Evolutionary conservation across 176 grass and related monocot species (phyloP), one percentile per base, ranked within the genome.

Genomic region (Rhynchospora breviuscula): DNA sequence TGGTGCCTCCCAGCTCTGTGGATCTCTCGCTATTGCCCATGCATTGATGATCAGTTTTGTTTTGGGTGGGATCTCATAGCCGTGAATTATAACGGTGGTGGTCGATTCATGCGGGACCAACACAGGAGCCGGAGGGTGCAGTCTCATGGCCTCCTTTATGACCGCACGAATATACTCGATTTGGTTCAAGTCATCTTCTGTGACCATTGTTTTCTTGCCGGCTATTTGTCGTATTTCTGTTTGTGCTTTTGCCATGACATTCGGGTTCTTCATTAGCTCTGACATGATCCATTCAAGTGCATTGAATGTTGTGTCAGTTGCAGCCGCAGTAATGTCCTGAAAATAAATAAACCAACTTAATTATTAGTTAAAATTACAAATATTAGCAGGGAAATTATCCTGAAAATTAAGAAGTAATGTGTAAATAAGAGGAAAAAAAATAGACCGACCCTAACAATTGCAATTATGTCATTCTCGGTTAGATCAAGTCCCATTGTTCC

Each of bases 21-120:
- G 87, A 65, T 97, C 91, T 78, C 91, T 88, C n/a, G 85, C 91
- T 31, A 91, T 90, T 21, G 94, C 87, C 91, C 91, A 97, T 13
- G 12, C 86, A 77, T 91, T 93, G 77, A 97, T 10, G 84, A 91
- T 87, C 22, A 93, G 52, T 14, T 60, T 7, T 11, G 88, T 93
- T 23, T 79, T 81, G 0, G 85, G 51, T 3, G 81, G 94, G 78
- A 93, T 80, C 44, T 88, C 78, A 59, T 93, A 90, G 1, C 91
- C 87, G 18, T 85, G 87, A 47, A 93, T 76, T 2, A 19, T 5
- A 0, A 86, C 61, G 2, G 68, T 25, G 44, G 65, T 15, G 0
- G 78, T 90, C 1, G 94, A 91, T 33, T 84, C 18, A 19, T 84
- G 89, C 9, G 91, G 91, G 13, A 97, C 1, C 7, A 93, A 86